Evolutionary conservation across 441 rosid species (phyloP), one percentile per base, ranked within the genome.

Genomic region (Omphalea diandra): DNA sequence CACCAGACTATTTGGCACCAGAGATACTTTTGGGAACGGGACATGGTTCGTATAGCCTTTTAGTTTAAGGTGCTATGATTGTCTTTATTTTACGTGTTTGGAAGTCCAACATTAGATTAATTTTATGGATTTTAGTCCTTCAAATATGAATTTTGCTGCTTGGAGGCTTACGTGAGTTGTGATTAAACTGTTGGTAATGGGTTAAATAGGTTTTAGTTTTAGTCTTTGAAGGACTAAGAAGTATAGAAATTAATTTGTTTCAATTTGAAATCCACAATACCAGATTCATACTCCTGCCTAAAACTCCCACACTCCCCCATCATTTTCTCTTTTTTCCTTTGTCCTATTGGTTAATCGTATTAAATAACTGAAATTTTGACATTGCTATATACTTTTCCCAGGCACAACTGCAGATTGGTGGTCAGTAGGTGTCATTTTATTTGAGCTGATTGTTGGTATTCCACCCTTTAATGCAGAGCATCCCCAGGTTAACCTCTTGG

Each of bases 1-100:
- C 99, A 35, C 99, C 99, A 32, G 99, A 96, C 83, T 96, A 96
- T 80, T 84, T 96, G 93, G 99, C 99, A n/a, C 99, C 99, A 49
- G 99, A 96, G 83, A 93, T 96, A 70, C 98, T 96, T 75, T 77
- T 96, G 81, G 99, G 99, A 82, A 96, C 97, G 47, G 98, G 99
- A 78, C 98, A 96, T 82, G 99, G 99, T 96, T 79, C 69, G 87
- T 88, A 87, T 83, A 74, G 69, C 79, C 67, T 69, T 68, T 36
- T 58, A 29, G 26, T 69, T 65, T 69, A 76, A 71, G 81, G 69
- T 82, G 68, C 76, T 56, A 54, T 74, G 33, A 64, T 68, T 68
- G 61, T 76, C 77, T 61, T 40, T 56, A 24, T 32, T 54, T 55
- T 46, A 31, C 77, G 72, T 76, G 38, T 52, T 20, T 79, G 52